These are phyloP conservation scores for Amanita muscaria DNA, from an alignment of 768 basidiomycete species.

Conservation along the genomic window DNA sequence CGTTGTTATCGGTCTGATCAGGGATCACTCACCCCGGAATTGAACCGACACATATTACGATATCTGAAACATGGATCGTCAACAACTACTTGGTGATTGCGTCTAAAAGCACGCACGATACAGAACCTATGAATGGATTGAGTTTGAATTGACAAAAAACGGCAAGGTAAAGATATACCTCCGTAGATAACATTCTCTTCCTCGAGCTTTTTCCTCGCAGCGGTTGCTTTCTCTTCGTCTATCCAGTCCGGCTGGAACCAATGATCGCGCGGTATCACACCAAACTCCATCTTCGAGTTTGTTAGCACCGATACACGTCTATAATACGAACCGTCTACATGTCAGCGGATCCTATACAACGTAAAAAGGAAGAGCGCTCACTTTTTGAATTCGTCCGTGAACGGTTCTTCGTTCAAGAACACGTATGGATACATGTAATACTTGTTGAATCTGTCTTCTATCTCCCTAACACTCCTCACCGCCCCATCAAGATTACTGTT, in stretches of 20 bases:
- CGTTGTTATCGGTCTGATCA: not conserved
- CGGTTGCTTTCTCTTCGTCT: constrained; percentile 56
- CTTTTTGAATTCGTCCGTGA: constrained; percentile 68
- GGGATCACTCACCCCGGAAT: constrained; percentile 40
- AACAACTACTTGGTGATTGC: not conserved
- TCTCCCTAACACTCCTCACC: constrained; percentile 57
- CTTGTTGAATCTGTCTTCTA: constrained; percentile 80
- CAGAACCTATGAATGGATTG: constrained; percentile 1
- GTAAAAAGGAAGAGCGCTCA: constrained; percentile 23
- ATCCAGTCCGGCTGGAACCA: constrained; percentile 74
- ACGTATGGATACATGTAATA: constrained; percentile 76
- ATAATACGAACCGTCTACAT: not conserved
- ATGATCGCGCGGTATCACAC: constrained; percentile 52
- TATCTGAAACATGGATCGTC: constrained; percentile 25
- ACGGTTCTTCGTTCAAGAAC: constrained; percentile 76
- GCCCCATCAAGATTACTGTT: constrained; percentile 59
- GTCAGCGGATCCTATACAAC: not conserved
- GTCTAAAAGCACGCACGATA: constrained; percentile 20
- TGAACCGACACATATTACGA: constrained; percentile 65
- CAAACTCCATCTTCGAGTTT: constrained; percentile 34
- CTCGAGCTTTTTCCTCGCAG: constrained; percentile 51
- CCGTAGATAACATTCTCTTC: constrained; percentile 37
- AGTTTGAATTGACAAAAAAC: not conserved
- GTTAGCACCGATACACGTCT: constrained; percentile 24
- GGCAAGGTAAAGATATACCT: constrained; percentile 25